These are phyloP conservation scores for Epichloe glyceriae DNA, from an alignment of 2,329 filamentous ascomycete genomes.

Conservation along the genomic window DNA sequence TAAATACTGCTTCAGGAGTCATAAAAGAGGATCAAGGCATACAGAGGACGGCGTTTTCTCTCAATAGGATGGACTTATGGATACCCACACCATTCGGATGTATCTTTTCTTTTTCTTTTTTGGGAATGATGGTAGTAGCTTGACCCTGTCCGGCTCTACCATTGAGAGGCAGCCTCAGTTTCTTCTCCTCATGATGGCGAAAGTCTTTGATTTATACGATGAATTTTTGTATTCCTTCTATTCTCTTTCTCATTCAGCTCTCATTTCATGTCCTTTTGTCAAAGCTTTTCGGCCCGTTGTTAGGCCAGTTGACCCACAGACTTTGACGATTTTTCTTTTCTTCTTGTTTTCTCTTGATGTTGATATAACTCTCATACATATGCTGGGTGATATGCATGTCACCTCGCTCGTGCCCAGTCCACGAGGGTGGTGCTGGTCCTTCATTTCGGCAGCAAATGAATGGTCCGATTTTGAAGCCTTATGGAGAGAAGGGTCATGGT, in stretches of 20 bases:
- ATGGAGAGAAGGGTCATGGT: neutral
- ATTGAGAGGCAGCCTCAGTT: neutral
- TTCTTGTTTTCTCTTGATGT: neutral
- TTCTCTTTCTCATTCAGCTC: neutral
- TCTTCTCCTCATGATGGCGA: neutral
- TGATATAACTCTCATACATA: constrained; percentile 4
- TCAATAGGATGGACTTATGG: constrained; percentile 10
- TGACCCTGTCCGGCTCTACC: neutral
- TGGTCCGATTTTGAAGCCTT: neutral
- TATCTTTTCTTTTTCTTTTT: neutral
- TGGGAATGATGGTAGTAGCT: neutral
- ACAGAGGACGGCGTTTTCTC: constrained; percentile 18
- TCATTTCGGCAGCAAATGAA: neutral
- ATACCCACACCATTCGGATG: constrained; percentile 6
- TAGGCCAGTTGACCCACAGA: neutral
- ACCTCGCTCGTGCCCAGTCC: neutral
- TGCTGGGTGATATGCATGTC: neutral
- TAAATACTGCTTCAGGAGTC: constrained; percentile 7
- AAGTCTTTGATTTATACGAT: constrained; percentile 5
- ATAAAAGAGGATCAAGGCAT: constrained; percentile 10
- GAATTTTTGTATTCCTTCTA: neutral
- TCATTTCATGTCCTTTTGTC: constrained; percentile 10
- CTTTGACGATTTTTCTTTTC: constrained; percentile 12
- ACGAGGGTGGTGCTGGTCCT: neutral
- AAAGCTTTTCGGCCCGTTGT: neutral